These are phyloP conservation scores for Fremontodendron californicum DNA, from an alignment of 345 rosid species.

Conservation along the genomic window DNA sequence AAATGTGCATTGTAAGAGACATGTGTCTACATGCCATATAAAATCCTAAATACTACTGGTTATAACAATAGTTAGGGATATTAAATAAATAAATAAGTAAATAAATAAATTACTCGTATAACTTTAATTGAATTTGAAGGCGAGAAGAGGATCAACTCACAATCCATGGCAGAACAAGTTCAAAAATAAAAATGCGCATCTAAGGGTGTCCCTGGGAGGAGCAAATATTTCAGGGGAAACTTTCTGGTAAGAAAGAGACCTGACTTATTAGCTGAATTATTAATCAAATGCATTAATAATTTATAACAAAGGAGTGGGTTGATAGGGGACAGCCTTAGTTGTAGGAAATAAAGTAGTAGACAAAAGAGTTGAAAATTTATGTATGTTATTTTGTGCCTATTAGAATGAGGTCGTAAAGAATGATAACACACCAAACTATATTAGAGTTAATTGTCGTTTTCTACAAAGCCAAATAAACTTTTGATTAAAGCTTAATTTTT, in stretches of 20 bases:
- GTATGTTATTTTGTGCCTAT: slow-evolving; percentile 1
- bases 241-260: too few species aligned
- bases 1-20: too few species aligned
- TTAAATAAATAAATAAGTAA: too few species aligned
- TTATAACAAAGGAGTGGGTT: background rate
- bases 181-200: background rate
- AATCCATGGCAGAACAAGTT: background rate
- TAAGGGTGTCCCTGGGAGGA: background rate
- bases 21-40: too few species aligned
- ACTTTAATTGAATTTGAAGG: background rate
- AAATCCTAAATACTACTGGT: too few species aligned
- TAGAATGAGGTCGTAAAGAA: slow-evolving; percentile 19
- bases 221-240: too few species aligned
- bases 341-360: slow-evolving; percentile 15
- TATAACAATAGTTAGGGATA: too few species aligned
- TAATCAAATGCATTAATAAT: background rate
- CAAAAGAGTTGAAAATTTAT: slow-evolving; percentile 5
- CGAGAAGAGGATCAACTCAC: background rate
- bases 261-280: background rate
- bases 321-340: slow-evolving; percentile 28
- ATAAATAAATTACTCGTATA: too few species aligned
- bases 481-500: too few species aligned
- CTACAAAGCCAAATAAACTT: background rate
- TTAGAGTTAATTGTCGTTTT: background rate
- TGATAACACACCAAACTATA: background rate